Percentiles rank a stretch among this genome's conserved stretches.
These are phyloP conservation scores for Tremella mesenterica DNA, from an alignment of 768 basidiomycete species.

Conservation along the genomic window DNA sequence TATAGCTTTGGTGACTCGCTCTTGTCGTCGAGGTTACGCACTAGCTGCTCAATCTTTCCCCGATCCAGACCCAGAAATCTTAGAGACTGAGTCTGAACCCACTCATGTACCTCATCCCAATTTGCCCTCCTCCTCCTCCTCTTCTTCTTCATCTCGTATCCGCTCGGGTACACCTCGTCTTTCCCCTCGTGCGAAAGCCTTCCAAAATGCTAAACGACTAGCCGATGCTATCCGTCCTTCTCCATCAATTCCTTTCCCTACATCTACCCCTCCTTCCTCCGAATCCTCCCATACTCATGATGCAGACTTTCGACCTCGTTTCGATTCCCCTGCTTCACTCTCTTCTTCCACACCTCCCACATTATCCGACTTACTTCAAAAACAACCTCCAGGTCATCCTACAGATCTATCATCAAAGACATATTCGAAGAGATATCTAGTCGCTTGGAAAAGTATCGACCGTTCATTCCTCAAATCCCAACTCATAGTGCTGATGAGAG, in stretches of 20 bases:
- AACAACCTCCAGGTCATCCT: neutral
- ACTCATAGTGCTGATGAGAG: conserved; percentile 4
- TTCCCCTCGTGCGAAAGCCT: neutral
- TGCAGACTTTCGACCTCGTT: too few species aligned
- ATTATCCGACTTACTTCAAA: conserved; percentile 6
- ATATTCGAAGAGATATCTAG: conserved; percentile 4
- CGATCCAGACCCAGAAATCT: too few species aligned
- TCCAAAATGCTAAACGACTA: neutral
- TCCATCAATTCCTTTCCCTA: neutral
- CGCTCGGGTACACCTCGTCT: neutral
- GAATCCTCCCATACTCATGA: too few species aligned
- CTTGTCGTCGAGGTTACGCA: too few species aligned
- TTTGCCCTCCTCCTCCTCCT: neutral
- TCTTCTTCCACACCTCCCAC: neutral
- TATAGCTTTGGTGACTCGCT: too few species aligned
- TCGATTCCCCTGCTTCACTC: too few species aligned
- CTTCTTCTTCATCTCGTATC: neutral
- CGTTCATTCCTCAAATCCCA: conserved; percentile 10
- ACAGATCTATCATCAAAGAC: neutral
- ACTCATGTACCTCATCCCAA: neutral
- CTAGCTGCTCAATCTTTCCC: too few species aligned
- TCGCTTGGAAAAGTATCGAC: conserved; percentile 2
- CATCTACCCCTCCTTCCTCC: neutral
- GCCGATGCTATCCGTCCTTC: neutral
- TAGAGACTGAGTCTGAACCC: neutral